Base-by-base conservation (phyloP, 257 asterid genomes). In the Haberlea rhodopensis region DNA sequence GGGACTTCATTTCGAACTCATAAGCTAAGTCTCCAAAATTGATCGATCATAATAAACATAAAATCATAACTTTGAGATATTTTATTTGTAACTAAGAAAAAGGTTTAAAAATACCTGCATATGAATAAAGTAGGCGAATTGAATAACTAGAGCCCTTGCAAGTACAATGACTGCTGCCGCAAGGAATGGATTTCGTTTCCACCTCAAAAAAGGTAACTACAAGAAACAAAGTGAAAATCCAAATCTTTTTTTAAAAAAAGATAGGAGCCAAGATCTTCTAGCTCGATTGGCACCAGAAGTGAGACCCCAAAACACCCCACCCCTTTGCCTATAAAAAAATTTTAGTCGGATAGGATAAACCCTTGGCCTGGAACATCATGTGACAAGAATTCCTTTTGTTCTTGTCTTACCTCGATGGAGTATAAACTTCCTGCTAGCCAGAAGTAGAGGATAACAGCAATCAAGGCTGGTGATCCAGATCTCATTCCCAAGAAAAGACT, bases 161-260 rank as follows among this genome's bases (percentile, higher is more conserved):
- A 59, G 16, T 5, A 59, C 8, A 0, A 59, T 32, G 29, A 3
- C 1, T 1, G 31, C 4, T 7, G 40, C 21, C 3, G 64, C 8
- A 19, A 59, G 29, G 13, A 59, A 8, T 32, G 64, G 64, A 15
- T 25, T 59, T 59, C 64, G 34, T 59, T 59, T 59, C 64, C 64
- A 59, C 19, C 64, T 59, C 64, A 59, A n/a, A 59, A 32, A 59
- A 32, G 64, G 64, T 18, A 59, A 48, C 64, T 59, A 20, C 61
- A 25, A 27, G 31, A 57, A 18, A 57, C 27, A 55, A 19, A 55
- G 26, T 24, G 34, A 25, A 13, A 55, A 53, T 6, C 4, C 5
- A 11, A 57, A 54, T 54, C 10, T 13, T 5, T 21, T 31, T 1
- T 5, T 2, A 1, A 8, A 3, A 7, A 6, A 0, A 21, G 27